phyloP scores from a whole-genome alignment of 441 rosid species.

The Adansonia gregorii region DNA sequence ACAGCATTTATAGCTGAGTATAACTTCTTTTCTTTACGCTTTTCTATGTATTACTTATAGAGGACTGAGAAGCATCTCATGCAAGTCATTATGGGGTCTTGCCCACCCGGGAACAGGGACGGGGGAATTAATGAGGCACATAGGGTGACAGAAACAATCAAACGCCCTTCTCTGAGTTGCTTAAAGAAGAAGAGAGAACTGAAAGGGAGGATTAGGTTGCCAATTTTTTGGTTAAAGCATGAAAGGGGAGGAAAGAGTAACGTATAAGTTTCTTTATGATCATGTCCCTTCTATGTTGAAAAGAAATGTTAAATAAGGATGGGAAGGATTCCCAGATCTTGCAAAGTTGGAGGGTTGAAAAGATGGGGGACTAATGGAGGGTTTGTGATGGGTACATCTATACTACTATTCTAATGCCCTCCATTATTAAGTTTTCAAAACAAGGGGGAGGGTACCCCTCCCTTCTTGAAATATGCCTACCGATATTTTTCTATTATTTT shows the following conservation, averaged over 20 bases:
- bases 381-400: neutral
- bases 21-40: neutral
- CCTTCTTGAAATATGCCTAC: neutral
- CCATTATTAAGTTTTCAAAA: neutral
- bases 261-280: neutral
- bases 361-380: neutral
- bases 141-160: constrained; percentile 8
- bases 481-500: neutral
- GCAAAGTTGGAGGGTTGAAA: neutral
- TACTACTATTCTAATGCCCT: neutral
- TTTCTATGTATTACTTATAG: neutral
- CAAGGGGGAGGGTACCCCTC: neutral
- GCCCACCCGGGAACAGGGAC: neutral
- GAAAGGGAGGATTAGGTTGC: neutral
- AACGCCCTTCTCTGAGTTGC: neutral
- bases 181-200: neutral
- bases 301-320: neutral
- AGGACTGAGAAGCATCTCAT: neutral
- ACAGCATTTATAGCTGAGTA: neutral
- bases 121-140: neutral
- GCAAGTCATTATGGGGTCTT: neutral
- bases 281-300: neutral
- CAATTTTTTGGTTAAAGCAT: neutral
- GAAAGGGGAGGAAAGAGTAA: neutral
- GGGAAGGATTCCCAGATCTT: neutral